Evolutionary conservation across 495 filamentous ascomycete species (phyloP).

Genomic region (Rusavskia elegans): DNA sequence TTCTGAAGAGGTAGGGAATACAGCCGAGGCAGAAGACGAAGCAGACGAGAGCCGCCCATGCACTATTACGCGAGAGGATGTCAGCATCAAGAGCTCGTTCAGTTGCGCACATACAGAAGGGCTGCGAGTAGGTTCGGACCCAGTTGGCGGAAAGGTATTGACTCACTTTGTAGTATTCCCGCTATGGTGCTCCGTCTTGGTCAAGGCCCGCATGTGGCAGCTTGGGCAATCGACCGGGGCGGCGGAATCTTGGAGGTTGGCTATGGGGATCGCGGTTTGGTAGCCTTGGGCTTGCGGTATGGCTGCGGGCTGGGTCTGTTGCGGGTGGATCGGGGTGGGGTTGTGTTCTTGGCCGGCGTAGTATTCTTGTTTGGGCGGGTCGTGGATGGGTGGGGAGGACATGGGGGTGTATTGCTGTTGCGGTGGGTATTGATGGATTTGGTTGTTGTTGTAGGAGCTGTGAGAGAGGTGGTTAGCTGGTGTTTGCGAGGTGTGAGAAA

Average conservation of each 20-base stretch:
- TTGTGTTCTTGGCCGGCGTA: background rate
- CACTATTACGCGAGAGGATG: conserved; percentile 17
- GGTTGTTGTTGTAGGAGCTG: background rate
- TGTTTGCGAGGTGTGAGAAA: background rate
- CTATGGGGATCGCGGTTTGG: conserved; percentile 19
- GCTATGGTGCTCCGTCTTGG: conserved; percentile 20
- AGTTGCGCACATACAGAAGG: too few relatives aligned
- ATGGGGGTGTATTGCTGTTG: background rate
- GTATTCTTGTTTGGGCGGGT: background rate
- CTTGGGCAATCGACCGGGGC: conserved; percentile 34
- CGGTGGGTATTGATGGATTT: background rate
- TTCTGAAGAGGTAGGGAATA: conserved; percentile 34
- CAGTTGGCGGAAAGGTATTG: too few relatives aligned
- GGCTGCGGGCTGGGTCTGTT: background rate
- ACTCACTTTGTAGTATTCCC: conserved; percentile 37
- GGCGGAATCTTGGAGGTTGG: conserved; percentile 17
- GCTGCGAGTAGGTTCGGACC: too few relatives aligned
- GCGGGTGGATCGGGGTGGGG: background rate
- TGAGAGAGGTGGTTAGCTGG: background rate
- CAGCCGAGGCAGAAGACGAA: conserved; percentile 33
- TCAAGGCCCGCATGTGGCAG: conserved; percentile 32
- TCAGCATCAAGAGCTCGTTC: background rate
- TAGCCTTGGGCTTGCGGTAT: conserved; percentile 9
- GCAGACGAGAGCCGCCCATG: conserved; percentile 31
- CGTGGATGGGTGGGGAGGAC: background rate